These are phyloP conservation scores for Voacanga thouarsii DNA, from an alignment of 257 asterid genomes.

Conservation along the genomic window DNA sequence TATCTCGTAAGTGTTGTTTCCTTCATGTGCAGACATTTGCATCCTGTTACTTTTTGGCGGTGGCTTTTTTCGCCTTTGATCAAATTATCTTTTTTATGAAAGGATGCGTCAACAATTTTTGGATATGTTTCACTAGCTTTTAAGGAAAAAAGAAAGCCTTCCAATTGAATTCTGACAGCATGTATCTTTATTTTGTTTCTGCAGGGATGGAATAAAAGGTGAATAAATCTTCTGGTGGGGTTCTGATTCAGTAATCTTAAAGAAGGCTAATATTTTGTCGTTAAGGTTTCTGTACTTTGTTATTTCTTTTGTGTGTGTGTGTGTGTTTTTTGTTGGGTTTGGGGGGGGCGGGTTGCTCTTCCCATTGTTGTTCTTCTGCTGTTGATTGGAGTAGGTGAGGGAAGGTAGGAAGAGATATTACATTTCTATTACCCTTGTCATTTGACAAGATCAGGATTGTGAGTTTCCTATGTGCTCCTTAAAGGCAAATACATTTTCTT, in stretches of 20 bases:
- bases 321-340: background rate
- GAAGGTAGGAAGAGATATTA: background rate
- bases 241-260: background rate
- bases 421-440: background rate
- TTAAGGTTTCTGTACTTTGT: background rate
- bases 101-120: background rate
- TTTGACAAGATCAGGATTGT: background rate
- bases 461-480: background rate
- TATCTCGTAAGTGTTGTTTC: constrained; percentile 50
- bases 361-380: background rate
- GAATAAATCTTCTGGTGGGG: constrained; percentile 27
- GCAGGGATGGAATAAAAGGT: constrained; percentile 91
- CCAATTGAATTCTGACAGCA: background rate
- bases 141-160: background rate
- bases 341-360: too few species aligned
- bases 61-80: background rate
- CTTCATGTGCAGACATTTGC: background rate
- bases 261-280: background rate
- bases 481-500: background rate
- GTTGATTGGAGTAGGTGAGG: background rate
- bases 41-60: background rate
- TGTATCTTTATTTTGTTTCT: constrained; percentile 19
- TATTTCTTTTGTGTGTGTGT: too few species aligned
- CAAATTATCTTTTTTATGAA: background rate
- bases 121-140: background rate